Evolutionary conservation across 177 flowering plant species (phyloP).

Genomic region (Tripterygium wilfordii): DNA sequence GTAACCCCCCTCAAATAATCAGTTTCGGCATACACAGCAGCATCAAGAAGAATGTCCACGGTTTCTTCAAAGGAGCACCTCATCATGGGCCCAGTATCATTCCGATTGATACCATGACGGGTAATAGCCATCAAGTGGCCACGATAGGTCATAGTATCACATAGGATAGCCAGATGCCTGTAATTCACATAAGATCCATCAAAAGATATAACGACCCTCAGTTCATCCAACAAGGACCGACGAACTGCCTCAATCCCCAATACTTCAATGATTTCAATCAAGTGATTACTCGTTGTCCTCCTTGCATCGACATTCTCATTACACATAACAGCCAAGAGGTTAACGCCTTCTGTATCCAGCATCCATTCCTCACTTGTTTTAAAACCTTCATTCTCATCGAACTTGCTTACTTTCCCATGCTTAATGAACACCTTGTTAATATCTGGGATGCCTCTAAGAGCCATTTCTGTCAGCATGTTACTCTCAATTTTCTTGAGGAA

Average conservation of each 20-base stretch:
- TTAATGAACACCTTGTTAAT: conserved; percentile 94
- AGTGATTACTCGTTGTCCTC: conserved; percentile 92
- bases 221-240: conserved; percentile 74
- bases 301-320: conserved; percentile 93
- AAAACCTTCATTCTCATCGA: conserved; percentile 82
- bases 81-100: conserved; percentile 99
- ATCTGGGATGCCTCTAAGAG: conserved; percentile 92
- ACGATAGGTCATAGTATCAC: conserved; percentile 98
- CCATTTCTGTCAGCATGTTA: conserved; percentile 98
- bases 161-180: conserved; percentile 86
- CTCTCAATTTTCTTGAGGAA: conserved; percentile 94
- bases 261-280: conserved; percentile 96
- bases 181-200: conserved; percentile 99
- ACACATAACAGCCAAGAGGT: conserved; percentile 90
- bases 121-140: conserved; percentile 99
- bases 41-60: conserved; percentile 96
- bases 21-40: conserved; percentile 92
- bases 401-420: conserved; percentile 60
- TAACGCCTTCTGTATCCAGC: conserved; percentile 98
- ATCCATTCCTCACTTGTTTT: conserved; percentile 88
- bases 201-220: conserved; percentile 94
- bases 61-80: conserved; percentile 99
- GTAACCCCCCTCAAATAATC: conserved; percentile 90
- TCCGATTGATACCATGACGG: conserved; percentile 97
- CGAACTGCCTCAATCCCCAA: conserved; percentile 98